A percentile compares a stretch with the other conserved stretches of the same genome.
Conservation (phyloP, 2,329 filamentous ascomycete genomes). For the Trichoderma sp. region DNA sequence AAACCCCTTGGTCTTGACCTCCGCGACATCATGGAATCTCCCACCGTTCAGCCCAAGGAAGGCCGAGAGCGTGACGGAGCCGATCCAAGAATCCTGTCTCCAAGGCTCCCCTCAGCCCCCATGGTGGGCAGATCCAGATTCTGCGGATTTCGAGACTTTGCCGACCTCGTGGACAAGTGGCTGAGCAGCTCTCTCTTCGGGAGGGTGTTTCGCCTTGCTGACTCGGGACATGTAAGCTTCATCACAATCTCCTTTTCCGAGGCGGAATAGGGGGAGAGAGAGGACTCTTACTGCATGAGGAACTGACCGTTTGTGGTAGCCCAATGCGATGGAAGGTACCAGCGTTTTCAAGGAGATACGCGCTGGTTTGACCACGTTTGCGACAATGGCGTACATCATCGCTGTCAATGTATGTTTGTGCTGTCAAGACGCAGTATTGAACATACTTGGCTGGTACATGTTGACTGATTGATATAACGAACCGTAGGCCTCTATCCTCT, state of each 20-base stretch:
- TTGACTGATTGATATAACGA: not conserved
- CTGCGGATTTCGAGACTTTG: slow-evolving; percentile 41
- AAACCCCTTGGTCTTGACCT: not conserved
- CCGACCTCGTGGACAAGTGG: slow-evolving; percentile 43
- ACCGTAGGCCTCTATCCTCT: slow-evolving; percentile 67
- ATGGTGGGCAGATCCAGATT: slow-evolving; percentile 35
- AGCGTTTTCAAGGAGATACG: slow-evolving; percentile 77
- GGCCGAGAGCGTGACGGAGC: not conserved
- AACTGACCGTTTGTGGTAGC: slow-evolving; percentile 47
- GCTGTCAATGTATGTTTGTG: slow-evolving; percentile 60
- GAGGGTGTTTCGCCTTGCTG: slow-evolving; percentile 65
- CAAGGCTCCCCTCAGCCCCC: slow-evolving; percentile 19
- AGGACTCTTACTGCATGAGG: not conserved
- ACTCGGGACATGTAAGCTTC: slow-evolving; percentile 65
- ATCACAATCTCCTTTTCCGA: not conserved
- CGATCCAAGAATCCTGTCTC: slow-evolving; percentile 16
- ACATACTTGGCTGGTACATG: no score
- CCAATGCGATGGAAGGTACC: slow-evolving; percentile 66
- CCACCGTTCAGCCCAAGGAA: slow-evolving; percentile 4
- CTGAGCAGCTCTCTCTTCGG: slow-evolving; percentile 54
- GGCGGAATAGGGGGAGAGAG: not conserved
- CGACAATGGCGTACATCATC: slow-evolving; percentile 85
- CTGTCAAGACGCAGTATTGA: no score
- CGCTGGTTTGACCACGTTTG: slow-evolving; percentile 78
- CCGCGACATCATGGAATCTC: slow-evolving; percentile 19